Base-by-base conservation (phyloP, 306 rosid species). In the Trifolium pratense region DNA sequence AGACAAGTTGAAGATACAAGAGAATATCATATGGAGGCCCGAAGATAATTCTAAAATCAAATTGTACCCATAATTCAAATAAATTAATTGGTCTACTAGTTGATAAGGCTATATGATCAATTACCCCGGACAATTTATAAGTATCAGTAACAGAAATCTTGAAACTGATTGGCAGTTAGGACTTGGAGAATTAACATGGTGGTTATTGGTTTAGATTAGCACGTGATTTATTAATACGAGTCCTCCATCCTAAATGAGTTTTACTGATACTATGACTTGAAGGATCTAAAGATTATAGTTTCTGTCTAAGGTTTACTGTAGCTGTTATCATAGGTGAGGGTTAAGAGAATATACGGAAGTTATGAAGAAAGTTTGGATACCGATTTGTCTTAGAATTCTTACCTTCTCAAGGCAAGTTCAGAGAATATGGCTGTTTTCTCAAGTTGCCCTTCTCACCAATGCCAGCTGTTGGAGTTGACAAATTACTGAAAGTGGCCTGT, bases 221-320 rank as follows among this genome's bases (percentile, higher is more conserved):
- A 65, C 10, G 5, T 20, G 34, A 18, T 52, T 39, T 64, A 64
- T 39, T 64, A 21, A 15, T 18, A 1, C 6, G 51, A 39, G 7
- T 64, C 16, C 31, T 64, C 52, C 18, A 6, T 39, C 18, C 52
- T 64, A 20, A 18, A 64, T 12, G 51, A 64, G 31, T 37, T 63
- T 39, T 16, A 37, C 69, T 37, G 69, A 63, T 37, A 63, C 14
- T 18, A 42, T 11, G 10, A 42, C 51, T 17, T 64, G 51, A 9
- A 29, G 51, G 69, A 63, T 63, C 51, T 39, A 37, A 37, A 37
- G 69, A 63, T 20, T 34, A 43, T 63, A 63, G 69, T 37, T 64
- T 63, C 10, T 63, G 29, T 63, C 9, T 36, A 17, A 63, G 49
- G 5, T 37, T 63, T 63, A 11, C 68, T 2, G 5, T 6, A 16